Conservation (phyloP, 164 flowering plant genomes). For the Taxillus chinensis region DNA sequence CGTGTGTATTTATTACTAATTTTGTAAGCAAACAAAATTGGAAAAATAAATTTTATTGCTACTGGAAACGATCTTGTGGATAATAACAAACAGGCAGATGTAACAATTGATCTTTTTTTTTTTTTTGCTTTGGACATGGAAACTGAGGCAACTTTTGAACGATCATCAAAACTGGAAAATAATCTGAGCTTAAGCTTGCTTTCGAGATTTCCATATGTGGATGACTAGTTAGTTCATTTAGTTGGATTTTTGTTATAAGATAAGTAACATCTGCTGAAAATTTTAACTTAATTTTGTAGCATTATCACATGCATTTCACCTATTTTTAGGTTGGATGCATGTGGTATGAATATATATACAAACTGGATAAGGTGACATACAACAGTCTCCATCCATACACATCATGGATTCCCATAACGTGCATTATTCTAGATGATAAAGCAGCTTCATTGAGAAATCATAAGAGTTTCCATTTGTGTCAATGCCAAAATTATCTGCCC, state of each 20-base stretch:
- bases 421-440: too few species aligned
- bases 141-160: conserved; percentile 67
- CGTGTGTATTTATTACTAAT: conserved; percentile 4
- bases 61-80: conserved; percentile 99
- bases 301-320: too few species aligned
- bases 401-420: too few species aligned
- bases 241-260: background rate
- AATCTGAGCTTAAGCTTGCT: conserved; percentile 85
- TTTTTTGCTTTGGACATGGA: conserved; percentile 89
- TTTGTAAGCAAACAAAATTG: conserved; percentile 83
- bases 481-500: too few species aligned
- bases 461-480: too few species aligned
- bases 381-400: too few species aligned
- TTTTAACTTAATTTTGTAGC: too few species aligned
- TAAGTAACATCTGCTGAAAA: too few species aligned
- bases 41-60: conserved; percentile 97
- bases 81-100: conserved; percentile 95
- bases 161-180: conserved; percentile 63
- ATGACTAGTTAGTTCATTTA: conserved; percentile 69
- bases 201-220: conserved; percentile 78
- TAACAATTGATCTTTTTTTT: conserved; percentile 78
- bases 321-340: too few species aligned
- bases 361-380: too few species aligned
- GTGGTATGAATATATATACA: too few species aligned
- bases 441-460: too few species aligned